Evolutionary conservation across 768 basidiomycete species (phyloP), one percentile per base, ranked within the genome.

Genomic region (Boletus speciosus): DNA sequence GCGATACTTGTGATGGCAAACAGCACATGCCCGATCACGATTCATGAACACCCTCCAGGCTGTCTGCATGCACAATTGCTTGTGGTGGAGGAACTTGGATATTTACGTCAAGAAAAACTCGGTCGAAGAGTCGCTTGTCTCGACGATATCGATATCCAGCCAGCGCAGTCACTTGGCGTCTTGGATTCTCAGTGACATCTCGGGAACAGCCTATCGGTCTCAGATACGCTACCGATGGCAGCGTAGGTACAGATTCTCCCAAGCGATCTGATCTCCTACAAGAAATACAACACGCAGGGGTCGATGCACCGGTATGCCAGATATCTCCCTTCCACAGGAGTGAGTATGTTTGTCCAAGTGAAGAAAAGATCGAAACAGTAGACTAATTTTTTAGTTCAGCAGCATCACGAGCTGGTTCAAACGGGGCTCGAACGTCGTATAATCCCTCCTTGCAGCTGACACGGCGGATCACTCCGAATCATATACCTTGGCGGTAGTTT

Each of bases 381-480:
- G 5, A 21, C 5, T 29, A 27, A 47, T 15, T 48, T 48, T 19
- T 19, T 19, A 41, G 29, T 15, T 41, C 37, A 29, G 10, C 16
- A 9, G 11, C n/a, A 12, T 41, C 23, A 19, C n/a, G 1, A 14
- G 31, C 12, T 12, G 34, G 46, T 5, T 35, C 32, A 32, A 43
- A 42, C 48, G 23, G 46, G 11, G 6, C 32, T 19, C 19, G 19
- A 19, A n/a, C 21, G 46, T 47, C 2, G 23, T 23, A 23, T 42
- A 3, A 38, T 11, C 5, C 19, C 40, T 21, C 31, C n/a, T 19
- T 49, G 43, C 14, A 36, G 47, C 32, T 25, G 15, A 16, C 15
- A 35, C 44, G 55, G 55, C 45, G 55, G 55, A 56, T 48, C 55
- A 27, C 19, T 19, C 19, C 19, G 19, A 19, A 35, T 34, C 14